Percentiles rank a stretch among this genome's conserved stretches.
Evolutionary conservation across 1,139 yeast species (phyloP).

Genomic region (Arxiozyma heterogenica): DNA sequence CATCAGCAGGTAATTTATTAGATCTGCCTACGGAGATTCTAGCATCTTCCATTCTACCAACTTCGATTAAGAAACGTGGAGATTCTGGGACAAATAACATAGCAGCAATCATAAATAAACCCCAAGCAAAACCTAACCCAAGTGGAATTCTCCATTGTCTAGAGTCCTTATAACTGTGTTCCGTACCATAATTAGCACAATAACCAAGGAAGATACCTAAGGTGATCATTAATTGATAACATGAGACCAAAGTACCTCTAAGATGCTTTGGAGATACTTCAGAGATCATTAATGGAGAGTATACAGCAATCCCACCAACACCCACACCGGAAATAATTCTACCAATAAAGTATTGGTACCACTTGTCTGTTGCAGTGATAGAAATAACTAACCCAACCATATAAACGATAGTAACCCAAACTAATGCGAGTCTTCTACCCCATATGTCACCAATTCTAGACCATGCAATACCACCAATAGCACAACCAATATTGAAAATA

Average conservation of each 20-base stretch:
- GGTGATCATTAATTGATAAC: constrained; percentile 12
- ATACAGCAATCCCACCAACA: constrained; percentile 10
- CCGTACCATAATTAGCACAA: constrained; percentile 12
- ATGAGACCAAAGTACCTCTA: constrained; percentile 9
- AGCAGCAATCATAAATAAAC: constrained; percentile 10
- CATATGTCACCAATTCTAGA: constrained; percentile 7
- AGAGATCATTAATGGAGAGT: constrained; percentile 8
- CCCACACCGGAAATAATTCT: constrained; percentile 10
- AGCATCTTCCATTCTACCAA: constrained; percentile 11
- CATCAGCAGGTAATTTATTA: constrained; percentile 32
- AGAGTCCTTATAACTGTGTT: constrained; percentile 9
- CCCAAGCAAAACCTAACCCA: constrained; percentile 13
- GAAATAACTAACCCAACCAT: constrained; percentile 7
- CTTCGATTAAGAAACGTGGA: constrained; percentile 13
- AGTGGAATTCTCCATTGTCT: constrained; percentile 13
- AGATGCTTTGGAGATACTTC: constrained; percentile 9
- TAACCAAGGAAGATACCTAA: constrained; percentile 12
- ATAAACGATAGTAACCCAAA: constrained; percentile 6
- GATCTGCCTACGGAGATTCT: constrained; percentile 9
- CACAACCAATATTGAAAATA: constrained; percentile 9
- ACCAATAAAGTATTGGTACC: constrained; percentile 9
- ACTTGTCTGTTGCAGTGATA: constrained; percentile 6
- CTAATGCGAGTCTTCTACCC: constrained; percentile 9
- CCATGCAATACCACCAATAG: constrained; percentile 8
- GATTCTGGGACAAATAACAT: constrained; percentile 14